A percentile compares a stretch with the other conserved stretches of the same genome.
Evolutionary conservation across 306 rosid species (phyloP).

Genomic region (Castanospermum australe): DNA sequence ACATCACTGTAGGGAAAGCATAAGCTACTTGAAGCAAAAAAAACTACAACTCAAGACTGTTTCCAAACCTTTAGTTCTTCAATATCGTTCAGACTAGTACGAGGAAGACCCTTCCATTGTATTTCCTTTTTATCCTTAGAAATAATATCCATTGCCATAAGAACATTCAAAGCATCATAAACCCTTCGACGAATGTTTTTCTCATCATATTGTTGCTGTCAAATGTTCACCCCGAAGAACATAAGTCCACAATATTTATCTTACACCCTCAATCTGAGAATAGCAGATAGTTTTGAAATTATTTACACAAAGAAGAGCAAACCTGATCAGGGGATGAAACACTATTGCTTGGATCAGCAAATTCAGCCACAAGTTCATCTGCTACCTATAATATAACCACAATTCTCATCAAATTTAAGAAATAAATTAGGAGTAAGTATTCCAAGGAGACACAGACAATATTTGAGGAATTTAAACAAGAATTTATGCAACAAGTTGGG

Average conservation of each 20-base stretch:
- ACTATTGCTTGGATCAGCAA: conserved; percentile 76
- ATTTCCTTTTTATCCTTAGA: conserved; percentile 97
- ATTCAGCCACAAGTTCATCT: conserved; percentile 98
- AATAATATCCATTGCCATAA: conserved; percentile 97
- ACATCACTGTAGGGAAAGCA: conserved; percentile 18
- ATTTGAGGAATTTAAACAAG: neutral
- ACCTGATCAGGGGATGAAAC: conserved; percentile 92
- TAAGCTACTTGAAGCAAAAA: neutral
- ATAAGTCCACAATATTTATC: neutral
- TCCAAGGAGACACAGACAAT: neutral
- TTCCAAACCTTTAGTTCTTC: conserved; percentile 86
- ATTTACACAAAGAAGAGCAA: conserved; percentile 9
- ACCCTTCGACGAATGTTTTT: conserved; percentile 96
- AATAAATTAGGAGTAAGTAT: neutral
- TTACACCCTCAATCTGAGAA: neutral
- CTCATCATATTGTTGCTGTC: conserved; percentile 98
- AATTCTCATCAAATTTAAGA: conserved; percentile 5
- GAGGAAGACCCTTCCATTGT: conserved; percentile 99
- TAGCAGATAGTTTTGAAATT: conserved; percentile 9
- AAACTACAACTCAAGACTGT: conserved; percentile 10
- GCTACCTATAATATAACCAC: conserved; percentile 66
- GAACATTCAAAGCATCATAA: conserved; percentile 97
- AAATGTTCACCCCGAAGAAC: conserved; percentile 23
- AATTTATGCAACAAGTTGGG: neutral
- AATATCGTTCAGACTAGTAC: conserved; percentile 78